Base-by-base conservation (phyloP, 306 rosid species). In the Quillaja saponaria region DNA sequence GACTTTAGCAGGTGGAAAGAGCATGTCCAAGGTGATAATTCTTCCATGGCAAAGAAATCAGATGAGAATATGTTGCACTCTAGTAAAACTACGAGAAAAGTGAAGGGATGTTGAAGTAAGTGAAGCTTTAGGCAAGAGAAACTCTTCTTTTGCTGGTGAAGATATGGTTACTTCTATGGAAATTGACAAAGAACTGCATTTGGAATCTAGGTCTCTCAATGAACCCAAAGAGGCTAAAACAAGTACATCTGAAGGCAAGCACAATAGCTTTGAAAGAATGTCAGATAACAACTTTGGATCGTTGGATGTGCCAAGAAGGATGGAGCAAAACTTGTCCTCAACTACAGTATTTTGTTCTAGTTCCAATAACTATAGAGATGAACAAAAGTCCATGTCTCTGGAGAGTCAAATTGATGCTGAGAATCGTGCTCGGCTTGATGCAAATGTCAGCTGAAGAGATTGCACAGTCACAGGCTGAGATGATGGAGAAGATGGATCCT, bases 361-460 rank as follows among this genome's bases (percentile, higher is more conserved):
- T 49, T 63, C 82, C 51, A 65, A 15, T 51, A 66, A 67, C 42
- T 42, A 67, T 42, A 14, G 47, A 35, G 64, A 64, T 58, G 79
- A 81, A 50, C 82, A 66, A 44, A 76, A 37, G 52, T 33, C 84
- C 11, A 25, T 42, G 21, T 69, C 87, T 12, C 66, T 89, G 44
- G 82, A 86, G 75, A 71, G 70, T 69, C 84, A 86, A 72, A 89
- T 92, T 72, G 91, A 89, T 77, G 78, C 71, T 2, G 95, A 92
- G 78, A 92, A 92, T 79, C 55, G 44, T 48, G 84, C 81, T 46
- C 79, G 69, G 40, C 66, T 92, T 64, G 76, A 72, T n/a, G 55
- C 74, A 68, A 71, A 89, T 92, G 99, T 79, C 94, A 13, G 48
- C 81, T 10, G 80, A 82, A 68, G 96, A 92, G 74, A 81, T 92